Conservation (phyloP, 306 rosid species). For the Cucumis hystrix region DNA sequence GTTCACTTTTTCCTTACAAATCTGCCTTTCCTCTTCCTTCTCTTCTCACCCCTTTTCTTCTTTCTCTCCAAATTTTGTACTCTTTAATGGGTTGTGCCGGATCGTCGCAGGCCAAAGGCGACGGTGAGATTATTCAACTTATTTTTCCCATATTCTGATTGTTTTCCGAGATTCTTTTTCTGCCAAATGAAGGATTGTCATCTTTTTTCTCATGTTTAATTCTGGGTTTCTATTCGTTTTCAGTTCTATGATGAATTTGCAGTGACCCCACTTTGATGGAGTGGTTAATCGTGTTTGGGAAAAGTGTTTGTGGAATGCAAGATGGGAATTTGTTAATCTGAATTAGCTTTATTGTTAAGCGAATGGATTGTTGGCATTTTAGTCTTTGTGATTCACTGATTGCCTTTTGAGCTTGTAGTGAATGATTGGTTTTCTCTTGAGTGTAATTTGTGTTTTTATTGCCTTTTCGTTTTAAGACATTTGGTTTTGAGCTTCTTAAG, state of each 20-base stretch:
- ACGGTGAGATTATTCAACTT: slow-evolving; percentile 38
- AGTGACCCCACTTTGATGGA: background rate
- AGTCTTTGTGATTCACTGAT: background rate
- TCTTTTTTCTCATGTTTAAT: background rate
- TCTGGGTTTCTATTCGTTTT: background rate
- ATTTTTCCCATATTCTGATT: background rate
- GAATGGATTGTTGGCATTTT: slow-evolving; percentile 6
- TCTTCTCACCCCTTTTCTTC: background rate
- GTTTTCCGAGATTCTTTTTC: background rate
- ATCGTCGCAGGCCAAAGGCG: slow-evolving; percentile 69
- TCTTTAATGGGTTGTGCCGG: slow-evolving; percentile 76
- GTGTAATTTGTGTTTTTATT: background rate
- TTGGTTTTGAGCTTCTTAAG: background rate
- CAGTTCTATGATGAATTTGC: background rate
- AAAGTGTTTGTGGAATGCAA: background rate
- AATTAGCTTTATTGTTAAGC: background rate
- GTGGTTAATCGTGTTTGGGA: background rate
- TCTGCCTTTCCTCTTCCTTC: background rate
- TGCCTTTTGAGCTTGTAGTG: background rate
- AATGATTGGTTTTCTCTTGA: background rate
- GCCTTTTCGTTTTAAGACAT: background rate
- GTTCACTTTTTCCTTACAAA: background rate
- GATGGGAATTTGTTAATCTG: background rate
- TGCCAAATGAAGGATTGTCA: background rate
- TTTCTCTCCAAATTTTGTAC: background rate